Evolutionary conservation across 2,329 filamentous ascomycete genomes (phyloP).

Genomic region (Simplicillium aogashimaense): DNA sequence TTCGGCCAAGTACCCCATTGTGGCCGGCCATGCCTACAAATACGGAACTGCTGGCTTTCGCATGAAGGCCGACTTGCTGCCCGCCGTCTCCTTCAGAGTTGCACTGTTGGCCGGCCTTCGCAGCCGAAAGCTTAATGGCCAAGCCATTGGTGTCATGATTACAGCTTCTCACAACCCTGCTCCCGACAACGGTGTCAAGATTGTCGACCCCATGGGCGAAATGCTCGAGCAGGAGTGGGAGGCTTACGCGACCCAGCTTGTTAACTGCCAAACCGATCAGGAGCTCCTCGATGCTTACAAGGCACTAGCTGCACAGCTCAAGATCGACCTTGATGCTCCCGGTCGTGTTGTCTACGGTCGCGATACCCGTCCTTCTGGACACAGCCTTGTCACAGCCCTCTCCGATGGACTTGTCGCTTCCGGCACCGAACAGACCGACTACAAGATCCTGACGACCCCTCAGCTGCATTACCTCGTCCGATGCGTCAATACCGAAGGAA

Average conservation of each 20-base stretch:
- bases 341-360: constrained; percentile 82
- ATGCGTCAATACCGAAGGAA: constrained; percentile 86
- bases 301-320: constrained; percentile 63
- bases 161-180: constrained; percentile 90
- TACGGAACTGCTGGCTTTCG: constrained; percentile 61
- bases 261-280: constrained; percentile 71
- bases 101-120: constrained; percentile 81
- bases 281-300: constrained; percentile 68
- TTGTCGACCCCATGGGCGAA: constrained; percentile 95
- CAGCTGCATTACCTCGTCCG: constrained; percentile 95
- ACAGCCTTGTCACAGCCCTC: constrained; percentile 69
- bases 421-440: constrained; percentile 67
- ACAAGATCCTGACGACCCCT: constrained; percentile 89
- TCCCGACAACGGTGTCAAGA: constrained; percentile 84
- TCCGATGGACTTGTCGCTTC: constrained; percentile 71
- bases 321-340: constrained; percentile 59
- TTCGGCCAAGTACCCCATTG: constrained; percentile 52
- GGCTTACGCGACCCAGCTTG: constrained; percentile 73
- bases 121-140: constrained; percentile 79
- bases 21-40: constrained; percentile 44
- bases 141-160: constrained; percentile 94
- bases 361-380: constrained; percentile 88
- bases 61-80: constrained; percentile 69
- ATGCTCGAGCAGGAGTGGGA: constrained; percentile 98
- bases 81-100: constrained; percentile 87